These are phyloP conservation scores for Backusella westeae DNA, from an alignment of 192 early-diverging fungal species.

Conservation along the genomic window DNA sequence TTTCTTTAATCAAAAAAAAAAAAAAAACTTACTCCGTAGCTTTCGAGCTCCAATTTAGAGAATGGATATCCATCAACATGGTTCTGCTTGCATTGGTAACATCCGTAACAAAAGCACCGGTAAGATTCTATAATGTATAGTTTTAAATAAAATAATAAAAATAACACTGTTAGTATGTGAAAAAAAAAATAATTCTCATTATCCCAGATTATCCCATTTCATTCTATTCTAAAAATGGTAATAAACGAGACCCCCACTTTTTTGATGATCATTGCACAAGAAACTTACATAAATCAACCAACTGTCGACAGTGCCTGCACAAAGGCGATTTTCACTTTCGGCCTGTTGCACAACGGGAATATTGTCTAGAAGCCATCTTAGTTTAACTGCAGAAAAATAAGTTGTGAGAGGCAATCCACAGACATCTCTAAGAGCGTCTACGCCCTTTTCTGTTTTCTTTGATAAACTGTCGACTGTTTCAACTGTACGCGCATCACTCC, in stretches of 20 bases:
- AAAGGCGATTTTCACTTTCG: constrained; percentile 65
- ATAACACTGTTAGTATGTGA: constrained; percentile 3
- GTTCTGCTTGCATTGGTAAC: constrained; percentile 92
- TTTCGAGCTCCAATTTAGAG: constrained; percentile 76
- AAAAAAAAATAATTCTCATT: neutral
- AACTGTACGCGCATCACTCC: constrained; percentile 85
- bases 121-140: constrained; percentile 77
- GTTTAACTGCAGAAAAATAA: constrained; percentile 90
- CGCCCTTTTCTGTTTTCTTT: constrained; percentile 38
- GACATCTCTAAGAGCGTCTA: constrained; percentile 42
- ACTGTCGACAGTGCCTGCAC: constrained; percentile 89
- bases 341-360: constrained; percentile 66
- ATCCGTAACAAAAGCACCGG: constrained; percentile 87
- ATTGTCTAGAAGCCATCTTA: constrained; percentile 91
- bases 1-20: neutral
- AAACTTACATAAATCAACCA: constrained; percentile 84
- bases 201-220: neutral
- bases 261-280: neutral
- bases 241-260: neutral
- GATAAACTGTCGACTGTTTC: constrained; percentile 66
- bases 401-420: constrained; percentile 92
- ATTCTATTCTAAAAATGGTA: neutral
- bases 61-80: constrained; percentile 88
- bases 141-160: constrained; percentile 47
- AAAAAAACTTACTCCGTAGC: constrained; percentile 36